A percentile compares a stretch with the other conserved stretches of the same genome.
These are phyloP conservation scores for Gaultheria prostrata DNA, from an alignment of 148 eudicot genomes.

Conservation along the genomic window DNA sequence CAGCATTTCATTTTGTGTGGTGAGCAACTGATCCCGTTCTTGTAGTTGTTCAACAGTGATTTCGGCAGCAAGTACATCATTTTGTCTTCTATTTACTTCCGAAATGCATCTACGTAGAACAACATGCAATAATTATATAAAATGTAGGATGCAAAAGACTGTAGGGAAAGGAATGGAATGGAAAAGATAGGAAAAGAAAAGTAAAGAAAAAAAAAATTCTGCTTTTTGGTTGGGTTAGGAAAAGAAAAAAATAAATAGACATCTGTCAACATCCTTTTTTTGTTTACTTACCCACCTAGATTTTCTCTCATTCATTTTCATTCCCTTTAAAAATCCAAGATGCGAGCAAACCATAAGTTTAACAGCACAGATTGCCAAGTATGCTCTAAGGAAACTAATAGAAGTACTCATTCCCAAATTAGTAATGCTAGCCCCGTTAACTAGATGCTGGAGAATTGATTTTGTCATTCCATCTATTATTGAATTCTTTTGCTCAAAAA, in stretches of 20 bases:
- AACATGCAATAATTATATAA: neutral
- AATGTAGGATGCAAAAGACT: neutral
- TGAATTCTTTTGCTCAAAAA: neutral
- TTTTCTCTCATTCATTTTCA: neutral
- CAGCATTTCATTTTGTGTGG: constrained; percentile 59
- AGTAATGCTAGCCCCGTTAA: neutral
- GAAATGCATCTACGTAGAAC: constrained; percentile 36
- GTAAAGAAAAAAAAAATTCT: neutral
- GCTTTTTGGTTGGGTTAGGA: neutral
- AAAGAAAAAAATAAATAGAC: neutral
- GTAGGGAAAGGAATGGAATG: neutral
- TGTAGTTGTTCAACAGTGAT: constrained; percentile 45
- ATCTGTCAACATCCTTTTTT: neutral
- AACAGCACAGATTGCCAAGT: neutral
- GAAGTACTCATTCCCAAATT: neutral
- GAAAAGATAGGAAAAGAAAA: neutral
- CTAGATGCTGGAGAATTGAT: neutral
- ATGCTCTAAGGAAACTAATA: neutral
- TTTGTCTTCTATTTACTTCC: constrained; percentile 41
- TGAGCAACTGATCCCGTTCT: constrained; percentile 54
- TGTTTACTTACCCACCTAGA: neutral
- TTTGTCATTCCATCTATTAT: neutral
- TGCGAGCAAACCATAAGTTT: neutral
- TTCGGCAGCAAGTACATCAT: constrained; percentile 38
- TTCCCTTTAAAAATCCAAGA: neutral